Base-by-base conservation (phyloP, 345 rosid genomes). In the Carallia brachiata region DNA sequence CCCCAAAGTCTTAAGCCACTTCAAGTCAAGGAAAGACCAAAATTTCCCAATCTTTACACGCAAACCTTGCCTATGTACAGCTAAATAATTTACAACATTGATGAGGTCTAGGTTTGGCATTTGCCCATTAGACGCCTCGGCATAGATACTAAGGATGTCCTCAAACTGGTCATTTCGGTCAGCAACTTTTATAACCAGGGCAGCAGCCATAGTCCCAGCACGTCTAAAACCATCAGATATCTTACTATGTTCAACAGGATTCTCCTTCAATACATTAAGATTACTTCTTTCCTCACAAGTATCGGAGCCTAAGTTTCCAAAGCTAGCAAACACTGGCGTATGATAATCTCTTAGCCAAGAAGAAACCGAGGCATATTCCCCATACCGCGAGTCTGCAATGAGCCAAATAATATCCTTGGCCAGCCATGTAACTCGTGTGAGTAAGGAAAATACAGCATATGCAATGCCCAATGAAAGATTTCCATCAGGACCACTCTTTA, bases 101-200 rank as follows among this genome's bases (percentile, higher is more conserved):
- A 95, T 85, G 70, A 95, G 90, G 72, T 95, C 97, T 58, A 95
- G 88, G 73, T 95, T 95, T 75, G 97, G 97, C 99, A 95, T 95
- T 83, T 90, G 97, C 55, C 97, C 97, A 78, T 95, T 92, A 36
- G 99, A 90, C 68, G 96, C 97, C 84, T 92, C 96, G n/a, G 99
- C 93, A 75, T 78, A 88, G 73, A 92, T 86, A 66, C 77, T 80
- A 52, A 95, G 75, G 52, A 86, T 83, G 77, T 92, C 97, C 75
- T 88, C 92, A 19, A 80, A 80, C 62, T 78, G 80, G 36, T 56
- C 75, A 19, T 64, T 78, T 70, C 54, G 73, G 62, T 90, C 86
- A 13, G 72, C 80, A 83, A 90, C 99, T 85, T 90, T 92, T 81
- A 92, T 66, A 36, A 95, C 93, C 74, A 95, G 76, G 31, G 97